Evolutionary conservation across 169 alveolate species (phyloP).

Genomic region (Plasmodium berghei): DNA sequence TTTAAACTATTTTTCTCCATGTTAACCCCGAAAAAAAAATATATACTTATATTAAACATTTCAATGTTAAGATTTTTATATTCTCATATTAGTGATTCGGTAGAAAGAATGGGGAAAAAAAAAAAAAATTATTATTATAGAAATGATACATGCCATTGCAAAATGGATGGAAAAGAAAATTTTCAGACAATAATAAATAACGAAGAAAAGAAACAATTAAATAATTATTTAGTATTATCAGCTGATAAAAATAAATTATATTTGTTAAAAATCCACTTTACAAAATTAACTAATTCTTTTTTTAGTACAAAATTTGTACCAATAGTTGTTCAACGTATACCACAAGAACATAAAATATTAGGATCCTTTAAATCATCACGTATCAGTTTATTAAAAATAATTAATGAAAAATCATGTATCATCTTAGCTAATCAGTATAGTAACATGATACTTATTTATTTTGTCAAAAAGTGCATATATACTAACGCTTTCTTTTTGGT

Average conservation of each 20-base stretch:
- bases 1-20: slow-evolving; percentile 33
- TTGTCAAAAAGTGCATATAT: slow-evolving; percentile 56
- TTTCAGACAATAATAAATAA: slow-evolving; percentile 23
- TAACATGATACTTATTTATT: slow-evolving; percentile 39
- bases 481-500: slow-evolving; percentile 50
- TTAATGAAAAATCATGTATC: slow-evolving; percentile 71
- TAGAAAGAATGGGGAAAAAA: slow-evolving; percentile 11
- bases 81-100: slow-evolving; percentile 33
- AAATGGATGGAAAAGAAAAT: slow-evolving; percentile 1
- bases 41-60: slow-evolving; percentile 45
- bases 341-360: slow-evolving; percentile 20
- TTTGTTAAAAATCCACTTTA: slow-evolving; percentile 42
- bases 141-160: slow-evolving; percentile 19
- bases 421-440: slow-evolving; percentile 69
- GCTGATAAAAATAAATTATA: slow-evolving; percentile 59
- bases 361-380: slow-evolving; percentile 37
- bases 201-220: slow-evolving; percentile 56
- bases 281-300: slow-evolving; percentile 47
- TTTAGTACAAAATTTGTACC: slow-evolving; percentile 59
- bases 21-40: slow-evolving; percentile 28
- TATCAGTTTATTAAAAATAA: slow-evolving; percentile 68
- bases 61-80: slow-evolving; percentile 62
- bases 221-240: slow-evolving; percentile 41
- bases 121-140: neutral
- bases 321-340: slow-evolving; percentile 23